Conservation (phyloP, 768 basidiomycete species). For the Tricholoma sp. region DNA sequence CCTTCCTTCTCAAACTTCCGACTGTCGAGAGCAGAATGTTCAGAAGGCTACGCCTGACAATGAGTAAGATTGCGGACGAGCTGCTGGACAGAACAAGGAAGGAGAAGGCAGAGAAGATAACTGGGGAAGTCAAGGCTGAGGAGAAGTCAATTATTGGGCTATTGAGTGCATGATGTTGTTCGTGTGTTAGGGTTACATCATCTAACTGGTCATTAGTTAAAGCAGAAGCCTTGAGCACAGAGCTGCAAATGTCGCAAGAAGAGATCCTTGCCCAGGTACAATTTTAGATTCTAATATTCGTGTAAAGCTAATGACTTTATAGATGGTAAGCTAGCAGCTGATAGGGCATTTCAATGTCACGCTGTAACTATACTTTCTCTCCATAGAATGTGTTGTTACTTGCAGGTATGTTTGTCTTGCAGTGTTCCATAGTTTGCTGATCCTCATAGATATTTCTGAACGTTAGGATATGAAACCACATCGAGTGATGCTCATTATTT, state of each 20-base stretch:
- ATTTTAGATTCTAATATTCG: neutral
- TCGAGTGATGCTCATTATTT: neutral
- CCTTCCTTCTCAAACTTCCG: slow-evolving; percentile 30
- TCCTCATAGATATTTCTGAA: neutral
- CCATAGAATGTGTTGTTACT: slow-evolving; percentile 3
- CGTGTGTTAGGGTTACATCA: neutral
- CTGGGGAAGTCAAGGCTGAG: slow-evolving; percentile 13
- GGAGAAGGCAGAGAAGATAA: slow-evolving; percentile 22
- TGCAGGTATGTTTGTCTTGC: neutral
- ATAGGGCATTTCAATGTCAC: neutral
- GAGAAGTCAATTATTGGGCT: slow-evolving; percentile 38
- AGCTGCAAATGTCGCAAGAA: slow-evolving; percentile 30
- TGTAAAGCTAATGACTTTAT: neutral
- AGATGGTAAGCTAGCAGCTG: slow-evolving; percentile 5
- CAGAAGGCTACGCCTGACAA: slow-evolving; percentile 15
- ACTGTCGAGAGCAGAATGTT: slow-evolving; percentile 16
- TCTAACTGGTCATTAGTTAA: slow-evolving; percentile 24
- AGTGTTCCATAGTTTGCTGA: neutral
- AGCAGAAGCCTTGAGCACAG: slow-evolving; percentile 25
- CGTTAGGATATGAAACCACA: slow-evolving; percentile 1
- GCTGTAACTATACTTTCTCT: neutral
- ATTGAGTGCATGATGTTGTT: slow-evolving; percentile 21
- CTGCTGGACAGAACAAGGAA: slow-evolving; percentile 31
- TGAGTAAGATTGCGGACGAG: slow-evolving; percentile 34
- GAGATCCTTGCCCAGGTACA: slow-evolving; percentile 33